Evolutionary conservation across 1,284 basidiomycete species (phyloP).

Genomic region (Apiotrichum gracile): DNA sequence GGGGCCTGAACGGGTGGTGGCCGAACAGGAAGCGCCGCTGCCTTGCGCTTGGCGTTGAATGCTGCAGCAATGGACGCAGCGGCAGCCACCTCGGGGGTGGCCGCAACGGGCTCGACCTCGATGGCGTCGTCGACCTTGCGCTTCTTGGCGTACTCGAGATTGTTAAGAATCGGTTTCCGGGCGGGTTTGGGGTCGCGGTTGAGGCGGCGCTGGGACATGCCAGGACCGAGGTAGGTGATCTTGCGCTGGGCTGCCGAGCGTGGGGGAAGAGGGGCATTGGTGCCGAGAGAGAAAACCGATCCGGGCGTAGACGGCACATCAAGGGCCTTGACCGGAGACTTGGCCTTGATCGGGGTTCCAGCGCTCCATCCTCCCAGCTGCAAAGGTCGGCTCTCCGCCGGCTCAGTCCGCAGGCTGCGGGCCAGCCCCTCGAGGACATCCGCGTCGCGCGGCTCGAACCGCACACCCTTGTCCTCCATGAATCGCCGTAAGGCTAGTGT

Average conservation of each 20-base stretch:
- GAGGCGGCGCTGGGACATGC: slow-evolving; percentile 34
- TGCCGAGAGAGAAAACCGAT: slow-evolving; percentile 12
- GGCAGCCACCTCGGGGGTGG: neutral
- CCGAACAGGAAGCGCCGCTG: neutral
- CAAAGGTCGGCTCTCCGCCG: neutral
- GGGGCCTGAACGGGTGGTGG: slow-evolving; percentile 17
- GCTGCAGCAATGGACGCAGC: slow-evolving; percentile 5
- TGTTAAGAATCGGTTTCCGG: slow-evolving; percentile 20
- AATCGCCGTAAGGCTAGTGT: slow-evolving; percentile 30
- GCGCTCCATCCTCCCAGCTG: slow-evolving; percentile 21
- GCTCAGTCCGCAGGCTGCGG: slow-evolving; percentile 24
- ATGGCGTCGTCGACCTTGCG: slow-evolving; percentile 12
- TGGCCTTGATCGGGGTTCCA: slow-evolving; percentile 1
- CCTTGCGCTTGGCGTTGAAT: slow-evolving; percentile 9
- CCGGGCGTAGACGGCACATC: neutral
- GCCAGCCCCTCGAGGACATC: slow-evolving; percentile 32
- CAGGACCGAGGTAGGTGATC: slow-evolving; percentile 34
- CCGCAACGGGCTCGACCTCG: slow-evolving; percentile 2
- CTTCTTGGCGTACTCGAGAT: slow-evolving; percentile 18
- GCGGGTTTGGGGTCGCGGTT: slow-evolving; percentile 9
- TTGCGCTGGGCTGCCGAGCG: slow-evolving; percentile 1
- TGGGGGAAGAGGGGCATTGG: neutral
- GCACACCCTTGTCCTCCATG: slow-evolving; percentile 30
- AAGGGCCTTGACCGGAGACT: neutral
- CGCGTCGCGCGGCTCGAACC: slow-evolving; percentile 25